Conservation (phyloP, 1,284 basidiomycete species). For the Rugosomyces carneus region DNA sequence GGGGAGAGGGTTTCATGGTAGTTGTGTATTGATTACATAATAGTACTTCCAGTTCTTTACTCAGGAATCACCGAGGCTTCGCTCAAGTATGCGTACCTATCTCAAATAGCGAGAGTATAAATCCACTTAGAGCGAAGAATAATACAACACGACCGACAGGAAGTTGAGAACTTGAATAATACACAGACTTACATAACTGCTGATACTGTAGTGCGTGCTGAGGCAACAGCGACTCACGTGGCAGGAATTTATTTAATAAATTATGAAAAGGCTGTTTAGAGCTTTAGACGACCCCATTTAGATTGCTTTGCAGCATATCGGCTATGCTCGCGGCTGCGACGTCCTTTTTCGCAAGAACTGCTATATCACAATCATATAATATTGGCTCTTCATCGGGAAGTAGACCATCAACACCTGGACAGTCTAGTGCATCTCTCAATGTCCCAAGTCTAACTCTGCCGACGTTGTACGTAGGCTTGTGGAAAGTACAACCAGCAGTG, state of each 20-base stretch:
- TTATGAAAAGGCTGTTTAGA: no score
- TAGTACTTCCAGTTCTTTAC: no score
- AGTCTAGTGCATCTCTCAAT: slow-evolving; percentile 32
- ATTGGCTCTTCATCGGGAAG: slow-evolving; percentile 48
- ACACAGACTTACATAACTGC: no score
- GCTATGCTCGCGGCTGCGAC: slow-evolving; percentile 84
- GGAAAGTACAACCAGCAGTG: slow-evolving; percentile 78
- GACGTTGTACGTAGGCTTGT: slow-evolving; percentile 73
- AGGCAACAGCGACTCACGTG: background rate
- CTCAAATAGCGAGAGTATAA: no score
- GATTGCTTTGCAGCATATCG: background rate
- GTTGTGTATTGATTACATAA: background rate
- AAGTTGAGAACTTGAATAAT: no score
- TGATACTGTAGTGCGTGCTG: no score
- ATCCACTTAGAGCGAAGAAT: no score
- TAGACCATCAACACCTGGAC: slow-evolving; percentile 58
- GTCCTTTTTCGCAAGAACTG: slow-evolving; percentile 83
- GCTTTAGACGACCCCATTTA: background rate
- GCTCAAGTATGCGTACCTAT: no score
- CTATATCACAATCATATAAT: slow-evolving; percentile 80
- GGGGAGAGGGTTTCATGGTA: slow-evolving; percentile 25
- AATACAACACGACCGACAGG: no score
- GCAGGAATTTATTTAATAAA: no score
- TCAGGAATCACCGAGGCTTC: no score
- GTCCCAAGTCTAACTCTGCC: slow-evolving; percentile 42